Evolutionary conservation across 345 rosid genomes (phyloP), one percentile per base, ranked within the genome.

Genomic region (Gossypium herbaceum): DNA sequence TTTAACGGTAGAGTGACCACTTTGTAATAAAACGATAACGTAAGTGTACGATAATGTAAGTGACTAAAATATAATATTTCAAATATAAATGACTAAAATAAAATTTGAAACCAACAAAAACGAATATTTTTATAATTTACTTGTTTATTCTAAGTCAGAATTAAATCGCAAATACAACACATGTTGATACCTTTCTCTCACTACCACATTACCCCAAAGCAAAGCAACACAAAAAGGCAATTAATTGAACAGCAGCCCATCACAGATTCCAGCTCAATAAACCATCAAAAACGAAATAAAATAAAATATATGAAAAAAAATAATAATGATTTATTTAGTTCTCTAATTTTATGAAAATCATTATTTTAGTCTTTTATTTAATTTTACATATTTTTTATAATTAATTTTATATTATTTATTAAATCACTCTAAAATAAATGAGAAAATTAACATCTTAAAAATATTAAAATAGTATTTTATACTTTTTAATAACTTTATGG

Each of bases 321-420:
- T 3, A 34, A 27, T 3, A 5, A 34, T 34, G 0, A 0, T 0
- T 5, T 34, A 34, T 34, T 1, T 34, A 5, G 1, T 34, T 1
- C 0, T 34, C 0, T 34, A 34, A 5, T 0, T 34, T 34, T 34
- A 34, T 0, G 0, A 5, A 5, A 34, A 29, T 4, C 5, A 0
- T 1, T 1, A 34, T 0, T 34, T 34, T 34, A 34, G 7, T 0
- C 0, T 1, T 34, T 0, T 34, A 34, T 4, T 34, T 34, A 34
- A 34, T 34, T 34, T 34, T 34, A 1, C 0, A 34, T 0, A 22
- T 5, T 34, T 29, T 34, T 34, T 34, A 0, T 34, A 0, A 0
- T 34, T 34, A 0, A 34, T 5, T 5, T 34, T 34, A 0, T 0
- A 6, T 34, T 34, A 0, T 34, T 34, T 34, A 0, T 34, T 1